Conservation (phyloP, 768 basidiomycete species). For the Rhodotorula diobovata region DNA sequence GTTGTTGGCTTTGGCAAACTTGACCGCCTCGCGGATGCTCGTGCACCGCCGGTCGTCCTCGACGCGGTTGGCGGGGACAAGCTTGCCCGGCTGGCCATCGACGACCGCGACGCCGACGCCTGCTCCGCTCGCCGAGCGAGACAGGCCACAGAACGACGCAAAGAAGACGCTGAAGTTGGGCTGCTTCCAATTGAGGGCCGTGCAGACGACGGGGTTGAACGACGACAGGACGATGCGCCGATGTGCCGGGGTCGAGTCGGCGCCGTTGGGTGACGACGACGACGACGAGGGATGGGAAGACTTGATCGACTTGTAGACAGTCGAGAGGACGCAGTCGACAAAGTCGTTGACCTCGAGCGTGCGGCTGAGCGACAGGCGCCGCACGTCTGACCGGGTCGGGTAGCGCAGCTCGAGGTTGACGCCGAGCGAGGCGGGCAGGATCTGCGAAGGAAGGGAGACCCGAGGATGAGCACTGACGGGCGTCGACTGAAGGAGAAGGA, state of each 20-base stretch:
- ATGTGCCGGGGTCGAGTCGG: constrained; percentile 4
- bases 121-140: constrained; percentile 41
- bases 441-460: constrained; percentile 50
- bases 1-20: constrained; percentile 88
- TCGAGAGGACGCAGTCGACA: constrained; percentile 77
- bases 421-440: constrained; percentile 55
- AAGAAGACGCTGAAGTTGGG: constrained; percentile 98
- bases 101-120: constrained; percentile 1
- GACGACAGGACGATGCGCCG: constrained; percentile 74
- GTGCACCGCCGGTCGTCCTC: constrained; percentile 53
- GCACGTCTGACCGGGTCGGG: constrained; percentile 56
- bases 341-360: constrained; percentile 70
- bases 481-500: background rate
- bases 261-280: constrained; percentile 41
- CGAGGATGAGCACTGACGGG: too few species aligned
- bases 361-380: constrained; percentile 53
- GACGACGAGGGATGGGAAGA: background rate
- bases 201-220: constrained; percentile 82
- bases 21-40: constrained; percentile 83
- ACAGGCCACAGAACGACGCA: constrained; percentile 75
- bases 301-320: constrained; percentile 66
- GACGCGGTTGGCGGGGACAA: constrained; percentile 45
- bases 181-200: constrained; percentile 96
- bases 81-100: constrained; percentile 34
- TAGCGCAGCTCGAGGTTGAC: constrained; percentile 80